These are phyloP conservation scores for Talinum fruticosum DNA, from an alignment of 148 eudicot genomes.

Conservation along the genomic window DNA sequence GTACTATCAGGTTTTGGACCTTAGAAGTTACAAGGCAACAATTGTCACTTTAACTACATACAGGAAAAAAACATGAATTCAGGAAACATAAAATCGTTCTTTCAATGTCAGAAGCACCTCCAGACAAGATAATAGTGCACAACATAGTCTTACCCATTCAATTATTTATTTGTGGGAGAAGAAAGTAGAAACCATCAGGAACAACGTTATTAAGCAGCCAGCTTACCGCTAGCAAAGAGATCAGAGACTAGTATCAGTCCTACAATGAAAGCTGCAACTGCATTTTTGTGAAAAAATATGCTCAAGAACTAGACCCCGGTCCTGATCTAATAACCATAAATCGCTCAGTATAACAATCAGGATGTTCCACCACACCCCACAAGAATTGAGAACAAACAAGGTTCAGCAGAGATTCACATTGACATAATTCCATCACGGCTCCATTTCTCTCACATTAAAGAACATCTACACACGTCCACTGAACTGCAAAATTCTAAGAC, in stretches of 20 bases:
- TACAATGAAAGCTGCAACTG: neutral
- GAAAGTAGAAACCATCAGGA: neutral
- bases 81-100: neutral
- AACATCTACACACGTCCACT: neutral
- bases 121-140: too few relatives aligned
- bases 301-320: neutral
- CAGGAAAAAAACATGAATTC: neutral
- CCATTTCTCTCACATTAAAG: neutral
- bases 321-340: neutral
- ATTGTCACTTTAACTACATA: neutral
- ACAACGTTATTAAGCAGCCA: neutral
- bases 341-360: neutral
- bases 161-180: too few relatives aligned
- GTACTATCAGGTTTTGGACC: constrained; percentile 5
- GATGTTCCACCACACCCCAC: neutral
- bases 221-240: neutral
- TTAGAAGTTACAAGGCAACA: neutral
- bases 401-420: neutral
- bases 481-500: neutral
- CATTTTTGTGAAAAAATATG: too few relatives aligned
- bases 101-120: neutral
- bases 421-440: neutral
- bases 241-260: neutral
- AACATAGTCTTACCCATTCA: too few relatives aligned
- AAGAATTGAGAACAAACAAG: neutral